These are phyloP conservation scores for Crepidotus variabilis DNA, from an alignment of 768 basidiomycete species.

Conservation along the genomic window DNA sequence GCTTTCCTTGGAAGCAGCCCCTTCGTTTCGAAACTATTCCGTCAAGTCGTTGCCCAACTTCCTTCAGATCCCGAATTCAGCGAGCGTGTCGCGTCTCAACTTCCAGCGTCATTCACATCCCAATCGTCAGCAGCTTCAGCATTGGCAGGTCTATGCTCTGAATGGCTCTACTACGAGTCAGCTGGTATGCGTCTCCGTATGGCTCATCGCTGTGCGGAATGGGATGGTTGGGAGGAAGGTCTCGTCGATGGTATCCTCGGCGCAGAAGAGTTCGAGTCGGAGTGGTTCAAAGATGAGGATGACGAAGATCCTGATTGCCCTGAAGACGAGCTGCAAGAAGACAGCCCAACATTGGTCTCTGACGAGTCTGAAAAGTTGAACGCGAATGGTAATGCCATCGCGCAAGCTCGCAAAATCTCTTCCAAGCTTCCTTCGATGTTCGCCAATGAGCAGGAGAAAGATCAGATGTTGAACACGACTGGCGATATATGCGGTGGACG, in stretches of 20 bases:
- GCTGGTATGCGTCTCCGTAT: conserved; percentile 63
- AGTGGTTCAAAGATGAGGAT: conserved; percentile 47
- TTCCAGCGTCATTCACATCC: conserved; percentile 14
- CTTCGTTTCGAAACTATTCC: conserved; percentile 70
- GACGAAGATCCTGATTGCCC: background rate
- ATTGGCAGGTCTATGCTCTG: conserved; percentile 40
- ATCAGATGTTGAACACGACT: conserved; percentile 65
- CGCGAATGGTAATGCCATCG: conserved; percentile 1
- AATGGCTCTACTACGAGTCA: conserved; percentile 75
- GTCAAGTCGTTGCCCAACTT: conserved; percentile 54
- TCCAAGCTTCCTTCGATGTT: conserved; percentile 35
- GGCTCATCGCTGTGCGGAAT: conserved; percentile 79
- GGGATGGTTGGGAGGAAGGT: conserved; percentile 92
- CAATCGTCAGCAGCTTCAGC: conserved; percentile 25
- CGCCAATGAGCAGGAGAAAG: conserved; percentile 57
- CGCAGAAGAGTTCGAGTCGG: conserved; percentile 64
- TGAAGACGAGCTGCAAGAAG: conserved; percentile 8
- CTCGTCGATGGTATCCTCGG: conserved; percentile 74
- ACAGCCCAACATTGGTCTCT: background rate
- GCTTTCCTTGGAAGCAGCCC: conserved; percentile 76
- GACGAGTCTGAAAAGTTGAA: background rate
- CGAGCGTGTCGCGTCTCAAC: conserved; percentile 12
- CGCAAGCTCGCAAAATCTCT: background rate
- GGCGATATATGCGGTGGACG: conserved; percentile 79
- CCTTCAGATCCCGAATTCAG: conserved; percentile 23